Evolutionary conservation across 2,329 filamentous ascomycete genomes (phyloP).

Genomic region (Scolecobasidium constrictum): DNA sequence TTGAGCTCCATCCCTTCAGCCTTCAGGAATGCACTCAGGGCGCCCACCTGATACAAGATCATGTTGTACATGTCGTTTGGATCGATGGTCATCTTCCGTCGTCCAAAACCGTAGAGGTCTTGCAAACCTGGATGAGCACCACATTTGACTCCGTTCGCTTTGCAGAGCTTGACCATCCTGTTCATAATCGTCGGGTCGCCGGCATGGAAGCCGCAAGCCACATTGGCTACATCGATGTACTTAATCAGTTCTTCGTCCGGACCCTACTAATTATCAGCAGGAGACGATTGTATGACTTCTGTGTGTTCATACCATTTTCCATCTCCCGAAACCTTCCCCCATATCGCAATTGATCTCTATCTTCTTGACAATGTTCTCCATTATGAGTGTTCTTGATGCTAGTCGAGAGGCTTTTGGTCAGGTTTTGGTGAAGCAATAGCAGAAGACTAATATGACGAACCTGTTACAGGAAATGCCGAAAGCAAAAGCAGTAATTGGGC

Average conservation of each 20-base stretch:
- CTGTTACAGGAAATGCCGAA: no score
- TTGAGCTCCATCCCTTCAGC: constrained; percentile 44
- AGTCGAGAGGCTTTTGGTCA: no score
- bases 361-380: constrained; percentile 5
- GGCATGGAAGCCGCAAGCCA: constrained; percentile 50
- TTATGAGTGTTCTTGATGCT: no score
- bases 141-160: constrained; percentile 43
- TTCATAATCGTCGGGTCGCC: constrained; percentile 55
- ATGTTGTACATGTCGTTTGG: constrained; percentile 47
- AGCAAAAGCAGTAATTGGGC: no score
- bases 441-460: no score
- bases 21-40: constrained; percentile 48
- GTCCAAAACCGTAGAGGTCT: constrained; percentile 55
- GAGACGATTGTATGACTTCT: neutral
- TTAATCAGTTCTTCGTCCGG: constrained; percentile 51
- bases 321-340: constrained; percentile 39
- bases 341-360: constrained; percentile 39
- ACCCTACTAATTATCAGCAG: no score
- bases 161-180: constrained; percentile 47
- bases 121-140: constrained; percentile 55
- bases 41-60: constrained; percentile 53
- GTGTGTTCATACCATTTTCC: constrained; percentile 23
- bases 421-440: no score
- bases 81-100: constrained; percentile 49
- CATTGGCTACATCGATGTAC: constrained; percentile 50